Conservation (phyloP, 2,329 filamentous ascomycete species). For the Aaosphaeria pasadenensis region DNA sequence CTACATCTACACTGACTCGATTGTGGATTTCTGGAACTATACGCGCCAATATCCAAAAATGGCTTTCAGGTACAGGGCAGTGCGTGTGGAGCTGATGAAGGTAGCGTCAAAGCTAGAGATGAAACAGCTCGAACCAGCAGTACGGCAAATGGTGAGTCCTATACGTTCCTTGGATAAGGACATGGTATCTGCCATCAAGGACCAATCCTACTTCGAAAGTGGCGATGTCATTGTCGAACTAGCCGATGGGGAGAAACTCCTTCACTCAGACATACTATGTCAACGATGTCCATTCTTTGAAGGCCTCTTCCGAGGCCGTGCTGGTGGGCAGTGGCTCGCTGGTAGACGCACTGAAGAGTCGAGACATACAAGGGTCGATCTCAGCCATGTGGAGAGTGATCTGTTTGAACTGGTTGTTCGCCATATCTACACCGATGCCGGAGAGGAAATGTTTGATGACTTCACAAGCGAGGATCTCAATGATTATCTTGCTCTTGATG, state of each 20-base stretch:
- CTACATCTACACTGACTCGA: slow-evolving; percentile 75
- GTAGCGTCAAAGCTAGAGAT: slow-evolving; percentile 71
- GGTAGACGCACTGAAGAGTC: slow-evolving; percentile 56
- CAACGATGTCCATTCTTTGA: slow-evolving; percentile 90
- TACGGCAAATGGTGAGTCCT: slow-evolving; percentile 69
- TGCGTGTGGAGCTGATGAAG: slow-evolving; percentile 84
- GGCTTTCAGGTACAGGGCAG: slow-evolving; percentile 72
- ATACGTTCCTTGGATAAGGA: slow-evolving; percentile 65
- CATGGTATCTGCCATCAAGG: slow-evolving; percentile 65
- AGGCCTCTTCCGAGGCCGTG: slow-evolving; percentile 83
- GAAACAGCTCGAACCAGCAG: slow-evolving; percentile 69
- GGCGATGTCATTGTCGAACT: slow-evolving; percentile 79
- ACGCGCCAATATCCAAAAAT: slow-evolving; percentile 62
- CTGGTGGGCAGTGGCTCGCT: slow-evolving; percentile 79
- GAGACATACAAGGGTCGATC: slow-evolving; percentile 66
- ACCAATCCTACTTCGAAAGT: slow-evolving; percentile 71
- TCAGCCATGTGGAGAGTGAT: slow-evolving; percentile 72
- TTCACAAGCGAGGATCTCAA: slow-evolving; percentile 61
- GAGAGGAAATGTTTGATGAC: slow-evolving; percentile 76
- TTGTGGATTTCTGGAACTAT: slow-evolving; percentile 85
- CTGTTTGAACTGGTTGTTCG: slow-evolving; percentile 77
- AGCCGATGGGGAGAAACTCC: slow-evolving; percentile 64
- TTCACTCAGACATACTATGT: slow-evolving; percentile 77
- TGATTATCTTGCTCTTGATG: slow-evolving; percentile 57
- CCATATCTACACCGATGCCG: slow-evolving; percentile 80